Evolutionary conservation across 495 filamentous ascomycete genomes (phyloP).

Genomic region (Penicillium turbatum): DNA sequence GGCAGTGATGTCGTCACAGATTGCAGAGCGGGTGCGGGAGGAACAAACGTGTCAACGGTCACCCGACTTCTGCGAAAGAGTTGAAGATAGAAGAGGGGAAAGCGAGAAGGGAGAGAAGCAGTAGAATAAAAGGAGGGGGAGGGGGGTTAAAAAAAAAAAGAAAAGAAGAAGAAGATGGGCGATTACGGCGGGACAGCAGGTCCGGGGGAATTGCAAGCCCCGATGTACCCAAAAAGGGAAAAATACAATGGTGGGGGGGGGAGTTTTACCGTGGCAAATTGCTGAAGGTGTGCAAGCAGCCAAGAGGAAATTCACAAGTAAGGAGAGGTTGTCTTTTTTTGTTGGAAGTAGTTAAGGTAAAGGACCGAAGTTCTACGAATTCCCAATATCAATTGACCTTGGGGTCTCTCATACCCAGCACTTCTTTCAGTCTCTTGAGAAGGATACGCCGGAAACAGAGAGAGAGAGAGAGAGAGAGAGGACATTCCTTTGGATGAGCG

Average conservation of each 20-base stretch:
- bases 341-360: neutral
- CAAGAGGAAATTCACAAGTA: neutral
- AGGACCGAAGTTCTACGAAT: too few species aligned
- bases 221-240: constrained; percentile 20
- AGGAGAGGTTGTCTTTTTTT: neutral
- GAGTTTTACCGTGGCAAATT: constrained; percentile 32
- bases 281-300: constrained; percentile 8
- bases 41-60: constrained; percentile 10
- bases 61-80: constrained; percentile 29
- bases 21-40: constrained; percentile 24
- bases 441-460: constrained; percentile 2
- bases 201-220: constrained; percentile 28
- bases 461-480: too few species aligned
- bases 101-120: constrained; percentile 19
- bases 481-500: neutral
- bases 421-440: too few species aligned
- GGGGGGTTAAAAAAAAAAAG: constrained; percentile 20
- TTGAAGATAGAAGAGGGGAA: constrained; percentile 15
- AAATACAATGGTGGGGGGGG: constrained; percentile 35
- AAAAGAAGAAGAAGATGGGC: constrained; percentile 20
- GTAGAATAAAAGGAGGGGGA: constrained; percentile 26
- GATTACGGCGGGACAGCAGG: constrained; percentile 30
- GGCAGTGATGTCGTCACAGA: constrained; percentile 32
- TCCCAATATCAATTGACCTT: too few species aligned
- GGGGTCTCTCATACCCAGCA: too few species aligned